A percentile compares a stretch with the other conserved stretches of the same genome.
Evolutionary conservation across 2,329 filamentous ascomycete genomes (phyloP).

Genomic region (Cercospora zeae-maydis): DNA sequence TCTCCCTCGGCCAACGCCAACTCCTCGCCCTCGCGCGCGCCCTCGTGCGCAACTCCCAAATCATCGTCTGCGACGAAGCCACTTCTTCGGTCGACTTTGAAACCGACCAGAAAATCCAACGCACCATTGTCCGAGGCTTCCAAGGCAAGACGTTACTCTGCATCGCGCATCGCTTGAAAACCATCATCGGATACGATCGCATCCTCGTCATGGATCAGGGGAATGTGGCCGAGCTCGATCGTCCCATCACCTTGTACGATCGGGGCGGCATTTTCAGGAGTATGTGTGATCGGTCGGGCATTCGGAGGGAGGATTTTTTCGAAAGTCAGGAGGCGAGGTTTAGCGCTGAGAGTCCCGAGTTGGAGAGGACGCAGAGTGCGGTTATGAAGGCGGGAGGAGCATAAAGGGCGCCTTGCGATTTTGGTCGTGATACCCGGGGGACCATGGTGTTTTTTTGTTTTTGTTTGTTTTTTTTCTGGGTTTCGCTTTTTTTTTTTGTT

Average conservation of each 20-base stretch:
- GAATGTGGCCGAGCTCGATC: constrained; percentile 78
- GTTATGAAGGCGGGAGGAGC: constrained; percentile 1
- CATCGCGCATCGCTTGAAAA: constrained; percentile 87
- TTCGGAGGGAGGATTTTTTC: constrained; percentile 53
- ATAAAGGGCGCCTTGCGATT: not conserved
- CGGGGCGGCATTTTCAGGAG: constrained; percentile 74
- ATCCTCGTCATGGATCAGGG: constrained; percentile 97
- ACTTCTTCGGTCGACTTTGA: constrained; percentile 93
- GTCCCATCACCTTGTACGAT: constrained; percentile 70
- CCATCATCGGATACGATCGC: constrained; percentile 86
- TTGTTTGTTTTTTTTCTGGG: no score
- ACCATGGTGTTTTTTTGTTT: no score
- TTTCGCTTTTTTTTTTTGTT: no score
- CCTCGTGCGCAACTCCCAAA: constrained; percentile 78
- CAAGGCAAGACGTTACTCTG: constrained; percentile 82
- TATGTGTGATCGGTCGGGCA: constrained; percentile 87
- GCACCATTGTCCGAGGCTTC: constrained; percentile 81
- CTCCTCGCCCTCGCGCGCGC: constrained; percentile 92
- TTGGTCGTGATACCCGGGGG: not conserved
- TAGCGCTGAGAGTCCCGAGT: constrained; percentile 25
- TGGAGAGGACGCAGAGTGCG: constrained; percentile 32
- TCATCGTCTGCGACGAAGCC: constrained; percentile 96
- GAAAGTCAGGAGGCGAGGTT: constrained; percentile 30
- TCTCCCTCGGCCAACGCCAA: constrained; percentile 90
- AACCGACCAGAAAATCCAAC: constrained; percentile 92